Conservation (phyloP, 1,284 basidiomycete species). For the Austroboletus novae-zelandiae region DNA sequence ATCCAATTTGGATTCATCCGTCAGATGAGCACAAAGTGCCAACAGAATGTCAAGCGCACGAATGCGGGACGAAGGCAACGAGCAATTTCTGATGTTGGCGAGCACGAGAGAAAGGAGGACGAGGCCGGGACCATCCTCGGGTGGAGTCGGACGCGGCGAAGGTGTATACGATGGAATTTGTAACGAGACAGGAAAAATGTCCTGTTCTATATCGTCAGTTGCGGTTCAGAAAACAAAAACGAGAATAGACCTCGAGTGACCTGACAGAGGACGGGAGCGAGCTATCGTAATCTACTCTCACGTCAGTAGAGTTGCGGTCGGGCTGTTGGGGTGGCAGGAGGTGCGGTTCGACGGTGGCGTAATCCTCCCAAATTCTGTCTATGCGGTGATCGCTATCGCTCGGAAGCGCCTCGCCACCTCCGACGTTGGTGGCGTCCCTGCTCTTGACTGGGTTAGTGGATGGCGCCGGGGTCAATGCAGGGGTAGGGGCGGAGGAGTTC, state of each 20-base stretch:
- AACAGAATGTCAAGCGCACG: constrained; percentile 87
- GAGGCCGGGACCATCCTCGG: constrained; percentile 80
- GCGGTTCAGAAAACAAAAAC: neutral
- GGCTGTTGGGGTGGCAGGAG: constrained; percentile 46
- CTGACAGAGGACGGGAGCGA: constrained; percentile 41
- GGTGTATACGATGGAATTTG: constrained; percentile 71
- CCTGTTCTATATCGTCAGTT: constrained; percentile 39
- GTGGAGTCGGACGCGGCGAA: constrained; percentile 48
- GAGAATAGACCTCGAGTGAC: constrained; percentile 56
- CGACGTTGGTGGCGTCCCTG: constrained; percentile 27
- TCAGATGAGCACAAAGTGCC: constrained; percentile 79
- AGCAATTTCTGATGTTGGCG: constrained; percentile 88
- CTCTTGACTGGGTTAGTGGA: constrained; percentile 18
- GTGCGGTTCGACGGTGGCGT: constrained; percentile 73
- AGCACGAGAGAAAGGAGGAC: constrained; percentile 84
- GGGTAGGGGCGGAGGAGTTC: constrained; percentile 2
- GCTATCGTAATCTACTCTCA: constrained; percentile 49
- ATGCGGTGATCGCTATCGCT: constrained; percentile 78
- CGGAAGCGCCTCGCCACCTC: constrained; percentile 49
- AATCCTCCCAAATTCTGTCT: constrained; percentile 79
- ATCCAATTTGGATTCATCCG: constrained; percentile 95
- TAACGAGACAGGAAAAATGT: constrained; percentile 74
- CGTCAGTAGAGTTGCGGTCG: constrained; percentile 49
- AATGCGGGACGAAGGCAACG: constrained; percentile 83
- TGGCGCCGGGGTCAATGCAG: constrained; percentile 27